These are phyloP conservation scores for Euphorbia peplus DNA, from an alignment of 345 rosid genomes.

Conservation along the genomic window DNA sequence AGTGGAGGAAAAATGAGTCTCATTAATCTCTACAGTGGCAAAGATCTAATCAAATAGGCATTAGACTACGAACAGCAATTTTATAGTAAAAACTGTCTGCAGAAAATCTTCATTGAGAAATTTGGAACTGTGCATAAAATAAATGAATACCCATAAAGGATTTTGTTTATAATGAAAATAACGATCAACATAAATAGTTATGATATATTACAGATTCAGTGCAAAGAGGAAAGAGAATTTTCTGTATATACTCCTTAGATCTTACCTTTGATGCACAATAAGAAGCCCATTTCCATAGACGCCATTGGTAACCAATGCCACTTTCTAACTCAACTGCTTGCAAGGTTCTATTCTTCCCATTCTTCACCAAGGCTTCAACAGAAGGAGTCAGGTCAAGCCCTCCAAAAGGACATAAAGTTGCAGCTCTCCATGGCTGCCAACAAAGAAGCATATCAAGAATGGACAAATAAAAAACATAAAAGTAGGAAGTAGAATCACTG, in stretches of 20 bases:
- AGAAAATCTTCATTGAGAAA: neutral
- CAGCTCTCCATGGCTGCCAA: conserved; percentile 94
- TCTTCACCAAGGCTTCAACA: conserved; percentile 69
- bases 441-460: conserved; percentile 8
- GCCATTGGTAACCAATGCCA: conserved; percentile 84
- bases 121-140: conserved; percentile 1
- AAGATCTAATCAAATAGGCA: neutral
- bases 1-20: conserved; percentile 11
- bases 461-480: neutral
- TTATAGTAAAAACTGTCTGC: conserved; percentile 4
- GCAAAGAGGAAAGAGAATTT: neutral
- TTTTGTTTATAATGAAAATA: neutral
- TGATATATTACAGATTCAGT: neutral
- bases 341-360: conserved; percentile 71
- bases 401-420: conserved; percentile 82
- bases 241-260: neutral
- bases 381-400: conserved; percentile 84
- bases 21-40: neutral
- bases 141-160: neutral
- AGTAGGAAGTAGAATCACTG: neutral
- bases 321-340: conserved; percentile 94
- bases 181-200: neutral
- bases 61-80: neutral
- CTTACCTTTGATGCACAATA: conserved; percentile 88
- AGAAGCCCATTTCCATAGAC: conserved; percentile 97